phyloP scores from a whole-genome alignment of 805 yeast species.

The Teunomyces gatunensis region DNA sequence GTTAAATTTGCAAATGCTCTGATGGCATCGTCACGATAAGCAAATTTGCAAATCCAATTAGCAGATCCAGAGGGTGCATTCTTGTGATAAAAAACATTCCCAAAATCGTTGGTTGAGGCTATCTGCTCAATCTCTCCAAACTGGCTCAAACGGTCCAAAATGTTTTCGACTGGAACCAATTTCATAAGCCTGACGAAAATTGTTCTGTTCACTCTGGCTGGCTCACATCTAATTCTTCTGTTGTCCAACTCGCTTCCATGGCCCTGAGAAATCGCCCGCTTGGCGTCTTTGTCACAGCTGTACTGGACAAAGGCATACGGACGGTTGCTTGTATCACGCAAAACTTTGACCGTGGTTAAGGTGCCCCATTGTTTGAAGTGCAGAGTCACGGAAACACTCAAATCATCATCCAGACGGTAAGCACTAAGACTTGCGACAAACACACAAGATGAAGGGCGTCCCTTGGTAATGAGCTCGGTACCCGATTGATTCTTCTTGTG shows the following conservation, averaged over 20 bases:
- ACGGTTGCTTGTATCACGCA: conserved; percentile 73
- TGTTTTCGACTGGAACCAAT: conserved; percentile 23
- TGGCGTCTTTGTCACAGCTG: conserved; percentile 65
- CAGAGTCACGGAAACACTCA: conserved; percentile 63
- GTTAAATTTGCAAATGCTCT: conserved; percentile 74
- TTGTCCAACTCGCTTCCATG: conserved; percentile 71
- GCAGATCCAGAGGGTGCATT: conserved; percentile 21
- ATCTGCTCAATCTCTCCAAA: conserved; percentile 80
- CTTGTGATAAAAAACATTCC: conserved; percentile 16
- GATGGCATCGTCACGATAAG: conserved; percentile 83
- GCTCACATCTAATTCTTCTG: conserved; percentile 79
- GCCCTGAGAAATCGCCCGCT: conserved; percentile 61
- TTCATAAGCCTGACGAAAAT: conserved; percentile 50
- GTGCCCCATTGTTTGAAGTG: conserved; percentile 74
- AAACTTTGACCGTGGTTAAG: conserved; percentile 71
- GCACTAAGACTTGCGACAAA: conserved; percentile 84
- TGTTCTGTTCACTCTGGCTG: conserved; percentile 89
- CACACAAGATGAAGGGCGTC: conserved; percentile 81
- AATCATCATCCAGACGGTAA: conserved; percentile 62
- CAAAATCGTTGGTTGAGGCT: conserved; percentile 38
- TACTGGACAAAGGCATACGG: conserved; percentile 95
- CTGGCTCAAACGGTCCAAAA: conserved; percentile 39
- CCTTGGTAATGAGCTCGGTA: conserved; percentile 24
- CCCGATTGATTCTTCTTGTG: neutral
- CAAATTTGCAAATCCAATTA: conserved; percentile 76